Conservation (phyloP, 2,329 filamentous ascomycete species). For the Fusarium citri region DNA sequence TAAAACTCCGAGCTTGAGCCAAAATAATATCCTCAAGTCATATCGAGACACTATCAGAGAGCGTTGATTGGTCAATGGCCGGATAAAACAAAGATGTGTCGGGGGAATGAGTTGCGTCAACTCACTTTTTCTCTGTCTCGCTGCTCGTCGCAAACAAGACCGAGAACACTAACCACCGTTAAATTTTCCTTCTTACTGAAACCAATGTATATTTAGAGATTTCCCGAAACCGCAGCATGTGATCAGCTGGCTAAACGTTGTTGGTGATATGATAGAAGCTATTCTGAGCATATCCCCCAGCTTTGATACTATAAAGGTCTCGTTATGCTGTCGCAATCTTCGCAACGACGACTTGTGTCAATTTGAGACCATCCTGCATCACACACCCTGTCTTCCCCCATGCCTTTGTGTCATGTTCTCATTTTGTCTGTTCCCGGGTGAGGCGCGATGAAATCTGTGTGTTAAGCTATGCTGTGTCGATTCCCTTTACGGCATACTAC, state of each 20-base stretch:
- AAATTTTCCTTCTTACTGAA: neutral
- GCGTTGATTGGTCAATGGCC: conserved; percentile 51
- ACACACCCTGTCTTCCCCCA: conserved; percentile 31
- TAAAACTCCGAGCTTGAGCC: conserved; percentile 34
- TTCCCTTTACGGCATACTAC: conserved; percentile 18
- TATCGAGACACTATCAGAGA: conserved; percentile 45
- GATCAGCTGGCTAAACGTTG: neutral
- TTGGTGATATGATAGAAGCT: conserved; percentile 18
- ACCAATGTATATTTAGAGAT: conserved; percentile 1
- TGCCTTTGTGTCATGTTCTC: conserved; percentile 18
- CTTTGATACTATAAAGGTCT: conserved; percentile 16
- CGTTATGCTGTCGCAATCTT: conserved; percentile 36
- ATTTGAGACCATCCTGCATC: conserved; percentile 30
- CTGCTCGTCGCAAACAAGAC: conserved; percentile 43
- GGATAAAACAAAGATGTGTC: conserved; percentile 38
- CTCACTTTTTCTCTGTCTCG: conserved; percentile 22
- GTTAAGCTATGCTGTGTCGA: conserved; percentile 21
- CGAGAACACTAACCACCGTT: conserved; percentile 26
- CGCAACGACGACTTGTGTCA: conserved; percentile 34
- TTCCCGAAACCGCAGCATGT: conserved; percentile 22
- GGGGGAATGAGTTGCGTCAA: conserved; percentile 43
- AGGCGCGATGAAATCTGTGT: conserved; percentile 41
- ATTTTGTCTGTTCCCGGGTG: conserved; percentile 44
- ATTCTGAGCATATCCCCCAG: conserved; percentile 14
- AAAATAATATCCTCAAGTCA: conserved; percentile 41